Base-by-base conservation (phyloP, 1,284 basidiomycete genomes). In the Rhodofomes roseus region DNA sequence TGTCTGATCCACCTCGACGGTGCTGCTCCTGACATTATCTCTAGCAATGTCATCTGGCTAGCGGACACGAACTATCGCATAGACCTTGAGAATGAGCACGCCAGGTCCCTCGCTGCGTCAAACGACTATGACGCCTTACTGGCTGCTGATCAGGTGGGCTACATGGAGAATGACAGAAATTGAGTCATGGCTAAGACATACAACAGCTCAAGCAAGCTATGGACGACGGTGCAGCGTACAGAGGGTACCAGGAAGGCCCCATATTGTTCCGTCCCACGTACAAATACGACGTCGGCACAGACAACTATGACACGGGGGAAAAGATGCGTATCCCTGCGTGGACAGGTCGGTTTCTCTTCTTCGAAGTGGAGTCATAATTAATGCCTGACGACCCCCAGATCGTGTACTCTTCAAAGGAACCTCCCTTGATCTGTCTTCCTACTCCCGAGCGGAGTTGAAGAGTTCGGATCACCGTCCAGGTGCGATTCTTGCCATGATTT, bases 1-100 rank as follows among this genome's bases (percentile, higher is more conserved):
- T 66, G 90, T 70, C 22, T 20, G 41, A 20, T 18, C 1, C 31
- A 8, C 12, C 6, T 14, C n/a, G 4, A 12, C 23, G 7, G 7
- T 20, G 22, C 18, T 55, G 11, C 12, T 23, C 5, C 50, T 40
- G 8, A 48, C 27, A 4, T 46, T 4, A 12, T 12, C 7, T 18
- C 3, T 62, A 94, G 92, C 60, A 92, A 94, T 70, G 81, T 98
- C 34, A 81, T 99, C 54, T 99, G 96, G 95, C 79, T 93, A 2
- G 96, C 93, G 23, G 97, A 99, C 72, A 91, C 89, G 57, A 99
- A 99, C 72, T 99, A 99, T 71, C 90, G 97, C 37, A 89, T 99
- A 61, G 86, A 94, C 63, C 77, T 96, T 56, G 82, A 92, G 39
- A 96, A 97, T 72, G 87, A 90, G 11, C 83, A 82, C 9, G 96